phyloP scores from a whole-genome alignment of 2,329 filamentous ascomycete species.

The Elsinoe necatrix region DNA sequence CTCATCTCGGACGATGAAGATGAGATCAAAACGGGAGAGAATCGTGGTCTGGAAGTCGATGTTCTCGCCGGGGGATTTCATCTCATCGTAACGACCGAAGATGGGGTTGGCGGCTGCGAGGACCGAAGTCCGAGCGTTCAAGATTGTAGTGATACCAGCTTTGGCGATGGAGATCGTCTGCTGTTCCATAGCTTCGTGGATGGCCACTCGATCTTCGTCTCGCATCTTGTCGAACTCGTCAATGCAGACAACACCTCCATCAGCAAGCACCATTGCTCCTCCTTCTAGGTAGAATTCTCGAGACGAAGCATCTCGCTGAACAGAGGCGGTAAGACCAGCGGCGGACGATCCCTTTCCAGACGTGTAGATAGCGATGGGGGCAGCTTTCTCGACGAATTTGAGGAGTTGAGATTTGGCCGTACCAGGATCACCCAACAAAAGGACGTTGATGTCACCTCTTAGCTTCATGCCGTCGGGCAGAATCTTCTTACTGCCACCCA shows the following conservation, averaged over 20 bases:
- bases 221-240: slow-evolving; percentile 99
- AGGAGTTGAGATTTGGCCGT: slow-evolving; percentile 95
- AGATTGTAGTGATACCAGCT: slow-evolving; percentile 94
- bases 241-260: slow-evolving; percentile 95
- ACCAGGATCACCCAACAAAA: slow-evolving; percentile 92
- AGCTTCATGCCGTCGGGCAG: slow-evolving; percentile 95
- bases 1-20: slow-evolving; percentile 95
- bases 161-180: slow-evolving; percentile 99
- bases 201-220: slow-evolving; percentile 93
- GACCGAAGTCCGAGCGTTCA: slow-evolving; percentile 92
- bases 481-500: slow-evolving; percentile 96
- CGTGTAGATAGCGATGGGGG: slow-evolving; percentile 96
- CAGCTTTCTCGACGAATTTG: slow-evolving; percentile 94
- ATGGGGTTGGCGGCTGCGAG: slow-evolving; percentile 94
- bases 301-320: slow-evolving; percentile 84
- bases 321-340: slow-evolving; percentile 92
- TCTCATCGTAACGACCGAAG: slow-evolving; percentile 94
- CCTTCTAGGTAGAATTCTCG: slow-evolving; percentile 97
- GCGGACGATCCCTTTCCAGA: slow-evolving; percentile 97
- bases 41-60: slow-evolving; percentile 99
- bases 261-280: slow-evolving; percentile 95
- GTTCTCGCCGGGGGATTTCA: slow-evolving; percentile 95
- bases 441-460: slow-evolving; percentile 94
- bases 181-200: slow-evolving; percentile 99
- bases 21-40: slow-evolving; percentile 97